Conservation (phyloP, 345 rosid species). For the Lepidium didymum region DNA sequence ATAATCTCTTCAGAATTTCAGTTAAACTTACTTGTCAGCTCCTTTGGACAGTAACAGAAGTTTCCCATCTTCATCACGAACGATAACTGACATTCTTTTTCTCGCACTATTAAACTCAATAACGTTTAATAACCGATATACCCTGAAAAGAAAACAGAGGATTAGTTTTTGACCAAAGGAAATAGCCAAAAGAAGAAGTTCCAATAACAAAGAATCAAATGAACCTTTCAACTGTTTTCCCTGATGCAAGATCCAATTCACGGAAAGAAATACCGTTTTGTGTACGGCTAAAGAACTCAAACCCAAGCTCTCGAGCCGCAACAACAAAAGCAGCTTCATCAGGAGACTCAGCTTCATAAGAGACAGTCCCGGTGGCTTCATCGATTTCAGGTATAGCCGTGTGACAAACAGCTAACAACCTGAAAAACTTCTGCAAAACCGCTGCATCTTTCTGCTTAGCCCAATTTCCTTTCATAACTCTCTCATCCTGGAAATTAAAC, state of each 20-base stretch:
- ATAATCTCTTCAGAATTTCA: background rate
- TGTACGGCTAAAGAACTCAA: slow-evolving; percentile 73
- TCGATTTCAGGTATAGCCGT: slow-evolving; percentile 89
- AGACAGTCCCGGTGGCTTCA: slow-evolving; percentile 56
- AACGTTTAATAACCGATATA: slow-evolving; percentile 54
- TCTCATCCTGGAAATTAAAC: slow-evolving; percentile 73
- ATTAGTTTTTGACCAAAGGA: slow-evolving; percentile 37
- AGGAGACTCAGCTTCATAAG: slow-evolving; percentile 96
- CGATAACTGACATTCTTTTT: slow-evolving; percentile 85
- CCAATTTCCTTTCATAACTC: slow-evolving; percentile 74
- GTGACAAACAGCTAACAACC: slow-evolving; percentile 80
- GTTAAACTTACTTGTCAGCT: slow-evolving; percentile 78
- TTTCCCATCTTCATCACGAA: slow-evolving; percentile 61
- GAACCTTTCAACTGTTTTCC: slow-evolving; percentile 53
- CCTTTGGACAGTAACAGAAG: slow-evolving; percentile 84
- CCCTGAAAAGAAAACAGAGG: slow-evolving; percentile 39
- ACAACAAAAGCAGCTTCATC: slow-evolving; percentile 96
- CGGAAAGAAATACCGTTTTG: slow-evolving; percentile 61
- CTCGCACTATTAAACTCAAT: slow-evolving; percentile 62
- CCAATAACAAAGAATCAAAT: background rate
- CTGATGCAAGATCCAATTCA: slow-evolving; percentile 56
- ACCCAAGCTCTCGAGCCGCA: slow-evolving; percentile 90
- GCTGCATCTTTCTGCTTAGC: slow-evolving; percentile 44
- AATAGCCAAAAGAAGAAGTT: background rate
- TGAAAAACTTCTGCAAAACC: slow-evolving; percentile 55